Evolutionary conservation across 2,329 filamentous ascomycete genomes (phyloP), one percentile per base, ranked within the genome.

Genomic region (Trichoderma koningii): DNA sequence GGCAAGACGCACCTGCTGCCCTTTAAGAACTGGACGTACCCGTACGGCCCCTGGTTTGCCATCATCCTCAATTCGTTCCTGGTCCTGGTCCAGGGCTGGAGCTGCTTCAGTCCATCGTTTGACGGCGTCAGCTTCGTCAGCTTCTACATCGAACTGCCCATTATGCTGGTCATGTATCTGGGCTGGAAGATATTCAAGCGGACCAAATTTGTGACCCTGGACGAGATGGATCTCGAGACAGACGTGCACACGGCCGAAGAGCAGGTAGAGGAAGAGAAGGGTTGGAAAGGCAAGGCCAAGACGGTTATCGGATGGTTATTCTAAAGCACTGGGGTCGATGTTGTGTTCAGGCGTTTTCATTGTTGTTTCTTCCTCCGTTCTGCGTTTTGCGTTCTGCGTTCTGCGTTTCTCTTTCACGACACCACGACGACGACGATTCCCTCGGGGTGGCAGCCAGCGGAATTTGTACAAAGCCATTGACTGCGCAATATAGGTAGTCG

Each of bases 121-220:
- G 78, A 80, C 55, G 78, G 76, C 2, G 84, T 88, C 14, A 80
- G 83, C 70, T 89, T 89, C 70, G 84, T 89, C 53, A 87, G 84
- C 66, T 86, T 80, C 68, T 89, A 89, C 70, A 80, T 89, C 44
- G 85, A 89, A 74, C 73, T 89, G 26, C 84, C 86, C 0, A 69
- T 89, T 65, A 86, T 89, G 81, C 68, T 84, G 17, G 69, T 88
- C 9, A 80, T 94, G 41, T 93, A 85, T 71, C 51, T 88, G 0
- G 86, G 81, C 6, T 94, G 90, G 88, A 95, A 94, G 75, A 28
- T 91, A 1, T 65, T 87, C 67, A 88, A 91, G 75, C 83, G 80
- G 72, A 91, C 89, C 0, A 86, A 82, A 67, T 80, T 83, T 65
- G 76, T 83, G 38, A 80, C 76, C 48, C 77, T 86, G 0, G 77